phyloP scores from a whole-genome alignment of 352 stramenopile genomes.

The Phytophthora ohioensis region DNA sequence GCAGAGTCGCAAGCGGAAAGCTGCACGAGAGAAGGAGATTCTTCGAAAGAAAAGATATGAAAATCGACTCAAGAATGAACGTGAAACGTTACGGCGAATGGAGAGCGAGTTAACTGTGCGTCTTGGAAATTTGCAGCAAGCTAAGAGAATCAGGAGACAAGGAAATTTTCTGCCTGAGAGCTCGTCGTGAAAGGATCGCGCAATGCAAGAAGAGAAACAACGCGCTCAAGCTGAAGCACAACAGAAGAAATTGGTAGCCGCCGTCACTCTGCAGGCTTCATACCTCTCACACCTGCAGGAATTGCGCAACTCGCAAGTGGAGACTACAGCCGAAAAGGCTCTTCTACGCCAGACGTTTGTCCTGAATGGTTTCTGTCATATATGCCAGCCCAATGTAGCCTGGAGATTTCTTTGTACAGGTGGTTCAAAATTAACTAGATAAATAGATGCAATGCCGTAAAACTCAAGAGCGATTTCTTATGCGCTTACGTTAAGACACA shows the following conservation, averaged over 20 bases:
- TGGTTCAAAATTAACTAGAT: no score
- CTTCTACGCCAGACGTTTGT: neutral
- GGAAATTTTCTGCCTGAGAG: no score
- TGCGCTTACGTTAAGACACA: no score
- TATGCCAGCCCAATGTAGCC: no score
- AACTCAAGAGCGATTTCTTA: no score
- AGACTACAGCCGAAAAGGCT: neutral
- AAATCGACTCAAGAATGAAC: neutral
- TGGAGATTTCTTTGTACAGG: no score
- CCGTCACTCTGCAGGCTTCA: neutral
- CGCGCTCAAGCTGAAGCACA: neutral
- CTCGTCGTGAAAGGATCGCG: neutral
- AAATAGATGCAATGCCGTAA: no score
- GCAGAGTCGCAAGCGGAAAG: neutral
- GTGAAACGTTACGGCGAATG: neutral
- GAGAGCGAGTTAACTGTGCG: neutral
- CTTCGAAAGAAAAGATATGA: neutral
- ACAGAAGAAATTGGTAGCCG: neutral
- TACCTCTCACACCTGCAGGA: neutral
- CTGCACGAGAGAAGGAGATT: neutral
- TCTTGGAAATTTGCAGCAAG: neutral
- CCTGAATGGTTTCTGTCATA: no score
- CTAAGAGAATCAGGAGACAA: neutral
- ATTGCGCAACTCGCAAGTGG: neutral
- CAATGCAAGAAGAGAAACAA: neutral